phyloP scores from a whole-genome alignment of 202 grass and related monocot genomes.

The Musa balbisiana region DNA sequence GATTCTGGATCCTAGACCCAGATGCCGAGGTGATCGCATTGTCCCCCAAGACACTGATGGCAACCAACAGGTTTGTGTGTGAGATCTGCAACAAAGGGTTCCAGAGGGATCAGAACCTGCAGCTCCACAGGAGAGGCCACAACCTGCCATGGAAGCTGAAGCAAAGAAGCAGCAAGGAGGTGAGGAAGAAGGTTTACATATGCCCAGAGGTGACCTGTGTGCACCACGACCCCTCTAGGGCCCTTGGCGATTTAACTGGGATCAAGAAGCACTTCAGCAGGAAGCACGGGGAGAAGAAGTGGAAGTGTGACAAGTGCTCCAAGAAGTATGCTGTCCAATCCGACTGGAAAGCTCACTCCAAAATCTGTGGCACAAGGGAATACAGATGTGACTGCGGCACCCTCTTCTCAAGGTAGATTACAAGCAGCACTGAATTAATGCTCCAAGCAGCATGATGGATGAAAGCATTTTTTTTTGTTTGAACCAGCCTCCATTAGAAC shows the following conservation, averaged over 20 bases:
- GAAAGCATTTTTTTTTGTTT: too few species aligned
- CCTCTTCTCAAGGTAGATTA: slow-evolving; percentile 59
- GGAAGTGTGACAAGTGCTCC: slow-evolving; percentile 89
- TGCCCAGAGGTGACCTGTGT: slow-evolving; percentile 67
- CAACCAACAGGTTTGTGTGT: slow-evolving; percentile 84
- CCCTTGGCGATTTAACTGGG: slow-evolving; percentile 82
- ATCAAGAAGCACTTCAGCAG: slow-evolving; percentile 98
- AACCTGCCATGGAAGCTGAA: slow-evolving; percentile 97
- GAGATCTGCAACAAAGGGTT: slow-evolving; percentile 94
- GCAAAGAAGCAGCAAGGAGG: slow-evolving; percentile 82
- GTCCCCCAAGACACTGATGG: slow-evolving; percentile 78
- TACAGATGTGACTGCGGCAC: slow-evolving; percentile 93
- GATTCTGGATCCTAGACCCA: slow-evolving; percentile 34
- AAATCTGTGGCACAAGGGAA: slow-evolving; percentile 86
- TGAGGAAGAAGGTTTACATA: slow-evolving; percentile 83
- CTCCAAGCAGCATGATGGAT: too few species aligned
- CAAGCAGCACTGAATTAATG: too few species aligned
- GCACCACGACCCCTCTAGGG: slow-evolving; percentile 65
- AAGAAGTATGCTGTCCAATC: slow-evolving; percentile 92
- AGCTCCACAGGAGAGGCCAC: slow-evolving; percentile 88
- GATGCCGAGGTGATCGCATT: slow-evolving; percentile 86
- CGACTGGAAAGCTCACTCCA: slow-evolving; percentile 95
- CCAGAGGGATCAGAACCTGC: slow-evolving; percentile 89
- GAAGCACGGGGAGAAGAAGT: slow-evolving; percentile 98
- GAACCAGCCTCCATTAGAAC: too few species aligned